Evolutionary conservation across 495 filamentous ascomycete genomes (phyloP).

Genomic region (Penicillium longicatenatum): DNA sequence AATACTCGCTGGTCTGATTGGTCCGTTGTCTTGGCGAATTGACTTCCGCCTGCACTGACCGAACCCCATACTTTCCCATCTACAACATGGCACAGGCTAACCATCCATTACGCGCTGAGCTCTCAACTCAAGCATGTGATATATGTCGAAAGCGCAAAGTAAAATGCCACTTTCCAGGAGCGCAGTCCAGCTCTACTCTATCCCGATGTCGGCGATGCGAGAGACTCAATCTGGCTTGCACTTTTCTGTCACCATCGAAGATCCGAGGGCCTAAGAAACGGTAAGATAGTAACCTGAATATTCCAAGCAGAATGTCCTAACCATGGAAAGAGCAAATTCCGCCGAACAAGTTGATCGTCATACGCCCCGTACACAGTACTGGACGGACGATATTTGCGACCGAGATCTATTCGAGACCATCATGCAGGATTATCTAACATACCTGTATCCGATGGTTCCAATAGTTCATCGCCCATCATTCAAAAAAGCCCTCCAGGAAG

Average conservation of each 20-base stretch:
- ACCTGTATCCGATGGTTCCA: constrained; percentile 25
- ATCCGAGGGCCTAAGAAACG: constrained; percentile 22
- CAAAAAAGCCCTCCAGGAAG: constrained; percentile 1
- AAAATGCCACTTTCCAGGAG: constrained; percentile 15
- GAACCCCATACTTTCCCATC: no score
- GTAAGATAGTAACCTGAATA: constrained; percentile 1
- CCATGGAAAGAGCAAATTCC: background rate
- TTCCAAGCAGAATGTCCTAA: background rate
- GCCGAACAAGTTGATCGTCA: background rate
- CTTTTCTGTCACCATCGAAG: constrained; percentile 23
- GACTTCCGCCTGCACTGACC: no score
- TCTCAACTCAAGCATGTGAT: constrained; percentile 18
- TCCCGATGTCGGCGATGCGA: constrained; percentile 18
- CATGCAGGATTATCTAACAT: constrained; percentile 25
- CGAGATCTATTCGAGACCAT: constrained; percentile 22
- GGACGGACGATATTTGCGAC: constrained; percentile 21
- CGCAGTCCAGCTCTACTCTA: background rate
- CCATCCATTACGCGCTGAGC: background rate
- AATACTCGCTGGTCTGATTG: no score
- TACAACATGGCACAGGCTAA: no score
- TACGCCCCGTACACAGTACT: constrained; percentile 1
- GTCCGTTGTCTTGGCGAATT: no score
- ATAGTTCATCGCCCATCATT: constrained; percentile 29
- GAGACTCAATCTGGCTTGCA: constrained; percentile 21
- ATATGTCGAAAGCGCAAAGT: constrained; percentile 24